phyloP scores from a whole-genome alignment of 2,329 filamentous ascomycete genomes.

The Penicillium oxalicum region DNA sequence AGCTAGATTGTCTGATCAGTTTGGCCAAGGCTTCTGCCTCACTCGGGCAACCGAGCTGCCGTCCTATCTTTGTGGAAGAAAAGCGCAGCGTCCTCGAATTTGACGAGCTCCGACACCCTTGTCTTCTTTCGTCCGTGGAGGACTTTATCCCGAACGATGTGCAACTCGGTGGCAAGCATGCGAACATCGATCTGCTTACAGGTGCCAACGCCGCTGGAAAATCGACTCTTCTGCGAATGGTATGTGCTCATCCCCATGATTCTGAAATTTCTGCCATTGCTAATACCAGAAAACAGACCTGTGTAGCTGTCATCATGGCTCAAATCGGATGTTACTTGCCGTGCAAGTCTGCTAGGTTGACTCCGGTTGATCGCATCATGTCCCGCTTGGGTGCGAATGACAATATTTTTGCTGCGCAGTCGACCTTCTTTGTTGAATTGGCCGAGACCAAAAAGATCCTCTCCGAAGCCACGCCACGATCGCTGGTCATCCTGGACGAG shows the following conservation, averaged over 20 bases:
- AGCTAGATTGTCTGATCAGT: slow-evolving; percentile 91
- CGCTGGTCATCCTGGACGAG: slow-evolving; percentile 93
- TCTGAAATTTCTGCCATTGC: slow-evolving; percentile 4
- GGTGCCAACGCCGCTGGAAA: slow-evolving; percentile 97
- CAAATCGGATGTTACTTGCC: slow-evolving; percentile 93
- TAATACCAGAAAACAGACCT: slow-evolving; percentile 57
- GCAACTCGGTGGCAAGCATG: slow-evolving; percentile 68
- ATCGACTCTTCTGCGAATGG: slow-evolving; percentile 92
- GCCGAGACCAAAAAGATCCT: slow-evolving; percentile 98
- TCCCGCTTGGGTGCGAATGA: slow-evolving; percentile 94
- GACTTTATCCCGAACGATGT: slow-evolving; percentile 98
- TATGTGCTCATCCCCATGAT: slow-evolving; percentile 38
- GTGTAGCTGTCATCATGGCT: slow-evolving; percentile 92
- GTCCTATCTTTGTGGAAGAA: slow-evolving; percentile 78
- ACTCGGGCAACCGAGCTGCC: slow-evolving; percentile 79
- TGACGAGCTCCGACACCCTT: slow-evolving; percentile 85
- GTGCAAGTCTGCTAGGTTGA: slow-evolving; percentile 72
- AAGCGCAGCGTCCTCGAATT: slow-evolving; percentile 88
- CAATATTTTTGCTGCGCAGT: slow-evolving; percentile 97
- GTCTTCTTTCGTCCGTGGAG: slow-evolving; percentile 79
- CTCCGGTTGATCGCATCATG: slow-evolving; percentile 96
- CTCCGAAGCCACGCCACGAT: slow-evolving; percentile 85
- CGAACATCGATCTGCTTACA: slow-evolving; percentile 86
- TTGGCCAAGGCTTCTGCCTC: slow-evolving; percentile 81
- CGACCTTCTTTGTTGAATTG: slow-evolving; percentile 95